These are phyloP conservation scores for Lipomyces orientalis DNA, from an alignment of 805 yeast genomes.

Conservation along the genomic window DNA sequence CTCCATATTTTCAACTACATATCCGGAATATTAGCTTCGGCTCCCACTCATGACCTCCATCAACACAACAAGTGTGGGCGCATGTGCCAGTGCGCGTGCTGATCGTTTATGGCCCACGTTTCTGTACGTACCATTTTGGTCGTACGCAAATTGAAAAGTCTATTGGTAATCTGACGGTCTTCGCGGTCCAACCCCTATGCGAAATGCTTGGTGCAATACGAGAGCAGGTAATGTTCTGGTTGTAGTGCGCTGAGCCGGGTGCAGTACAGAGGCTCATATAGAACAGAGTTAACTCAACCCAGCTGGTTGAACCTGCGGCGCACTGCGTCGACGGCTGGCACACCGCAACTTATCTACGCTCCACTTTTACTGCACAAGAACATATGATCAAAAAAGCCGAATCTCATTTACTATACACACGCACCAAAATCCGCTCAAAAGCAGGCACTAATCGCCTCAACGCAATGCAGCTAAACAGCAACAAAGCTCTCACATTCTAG, in stretches of 20 bases:
- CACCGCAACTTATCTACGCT: background rate
- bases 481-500: background rate
- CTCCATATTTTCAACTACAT: conserved; percentile 63
- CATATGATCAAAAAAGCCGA: background rate
- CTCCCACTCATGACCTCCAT: background rate
- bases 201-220: background rate
- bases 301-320: too few species aligned
- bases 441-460: background rate
- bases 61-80: background rate
- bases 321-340: background rate
- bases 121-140: background rate
- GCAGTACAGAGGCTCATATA: too few species aligned
- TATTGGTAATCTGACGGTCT: background rate
- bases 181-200: background rate
- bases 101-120: background rate
- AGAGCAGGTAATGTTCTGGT: background rate
- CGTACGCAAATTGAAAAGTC: background rate
- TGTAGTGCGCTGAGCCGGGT: too few species aligned
- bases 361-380: background rate
- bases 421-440: background rate
- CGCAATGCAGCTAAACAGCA: background rate
- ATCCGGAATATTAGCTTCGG: background rate
- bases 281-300: too few species aligned
- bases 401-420: background rate
- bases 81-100: background rate